Conservation (phyloP, 2,329 filamentous ascomycete genomes). For the Alternaria panax region DNA sequence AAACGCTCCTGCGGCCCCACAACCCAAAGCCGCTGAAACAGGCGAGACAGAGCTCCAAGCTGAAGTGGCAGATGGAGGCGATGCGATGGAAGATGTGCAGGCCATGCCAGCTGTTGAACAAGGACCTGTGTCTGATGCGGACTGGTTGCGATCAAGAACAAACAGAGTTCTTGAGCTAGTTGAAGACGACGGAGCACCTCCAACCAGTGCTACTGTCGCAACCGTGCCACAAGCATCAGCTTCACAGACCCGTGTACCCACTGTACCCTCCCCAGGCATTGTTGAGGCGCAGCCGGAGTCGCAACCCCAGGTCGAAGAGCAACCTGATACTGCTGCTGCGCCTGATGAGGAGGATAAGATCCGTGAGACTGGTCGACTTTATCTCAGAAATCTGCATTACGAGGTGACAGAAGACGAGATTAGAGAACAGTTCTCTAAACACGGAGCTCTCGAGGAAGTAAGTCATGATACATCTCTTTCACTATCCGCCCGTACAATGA, state of each 20-base stretch:
- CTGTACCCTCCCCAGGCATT: constrained; percentile 15
- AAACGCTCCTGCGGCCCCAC: constrained; percentile 10
- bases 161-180: constrained; percentile 84
- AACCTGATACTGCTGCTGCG: constrained; percentile 49
- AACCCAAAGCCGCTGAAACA: constrained; percentile 1
- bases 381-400: constrained; percentile 89
- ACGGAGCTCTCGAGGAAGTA: constrained; percentile 88
- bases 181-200: constrained; percentile 70
- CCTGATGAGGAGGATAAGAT: constrained; percentile 67
- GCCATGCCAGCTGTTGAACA: constrained; percentile 34
- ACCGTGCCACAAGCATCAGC: constrained; percentile 1
- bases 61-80: constrained; percentile 20
- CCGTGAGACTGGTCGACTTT: constrained; percentile 77
- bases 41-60: background rate
- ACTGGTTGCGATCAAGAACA: constrained; percentile 91
- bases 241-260: constrained; percentile 15
- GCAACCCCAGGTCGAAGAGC: constrained; percentile 27
- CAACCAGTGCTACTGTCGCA: background rate
- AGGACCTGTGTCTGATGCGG: constrained; percentile 72
- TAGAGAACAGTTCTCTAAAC: constrained; percentile 72
- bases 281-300: constrained; percentile 17
- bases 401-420: constrained; percentile 79
- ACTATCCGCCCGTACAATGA: constrained; percentile 63
- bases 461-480: constrained; percentile 48
- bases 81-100: constrained; percentile 25